Evolutionary conservation across 2,329 filamentous ascomycete species (phyloP).

Genomic region (Alternaria gaisen): DNA sequence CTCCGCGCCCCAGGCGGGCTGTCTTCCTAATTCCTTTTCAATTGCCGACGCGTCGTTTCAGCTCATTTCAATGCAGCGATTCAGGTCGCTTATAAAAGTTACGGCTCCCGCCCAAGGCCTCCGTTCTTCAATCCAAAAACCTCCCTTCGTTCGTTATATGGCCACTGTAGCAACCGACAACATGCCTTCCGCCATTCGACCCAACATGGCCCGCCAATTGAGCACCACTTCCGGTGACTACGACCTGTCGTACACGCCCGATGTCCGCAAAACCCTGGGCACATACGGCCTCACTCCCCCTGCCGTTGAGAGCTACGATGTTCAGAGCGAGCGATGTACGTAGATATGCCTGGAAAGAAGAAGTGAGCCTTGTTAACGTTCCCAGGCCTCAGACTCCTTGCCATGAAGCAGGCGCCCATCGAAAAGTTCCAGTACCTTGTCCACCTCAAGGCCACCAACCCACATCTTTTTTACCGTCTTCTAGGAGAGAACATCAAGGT

Average conservation of each 20-base stretch:
- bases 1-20: slow-evolving; percentile 30
- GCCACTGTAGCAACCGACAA: slow-evolving; percentile 45
- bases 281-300: slow-evolving; percentile 64
- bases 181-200: slow-evolving; percentile 50
- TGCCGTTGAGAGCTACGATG: slow-evolving; percentile 59
- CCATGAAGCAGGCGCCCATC: slow-evolving; percentile 72
- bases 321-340: slow-evolving; percentile 61
- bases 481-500: slow-evolving; percentile 76
- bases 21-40: slow-evolving; percentile 41
- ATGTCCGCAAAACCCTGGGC: slow-evolving; percentile 60
- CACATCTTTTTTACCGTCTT: slow-evolving; percentile 82
- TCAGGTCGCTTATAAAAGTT: slow-evolving; percentile 47
- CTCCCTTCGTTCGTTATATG: slow-evolving; percentile 37
- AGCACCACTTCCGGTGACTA: slow-evolving; percentile 58
- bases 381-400: slow-evolving; percentile 76
- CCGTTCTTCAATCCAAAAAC: slow-evolving; percentile 27
- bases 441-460: slow-evolving; percentile 76
- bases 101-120: slow-evolving; percentile 33
- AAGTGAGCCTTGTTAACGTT: slow-evolving; percentile 49
- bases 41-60: slow-evolving; percentile 42
- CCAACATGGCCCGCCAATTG: slow-evolving; percentile 48
- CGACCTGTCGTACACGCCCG: slow-evolving; percentile 59
- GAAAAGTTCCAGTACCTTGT: slow-evolving; percentile 88
- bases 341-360: not conserved
- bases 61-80: slow-evolving; percentile 47